A percentile compares a stretch with the other conserved stretches of the same genome.
These are phyloP conservation scores for Clathrus columnatus DNA, from an alignment of 768 basidiomycete genomes.

Conservation along the genomic window DNA sequence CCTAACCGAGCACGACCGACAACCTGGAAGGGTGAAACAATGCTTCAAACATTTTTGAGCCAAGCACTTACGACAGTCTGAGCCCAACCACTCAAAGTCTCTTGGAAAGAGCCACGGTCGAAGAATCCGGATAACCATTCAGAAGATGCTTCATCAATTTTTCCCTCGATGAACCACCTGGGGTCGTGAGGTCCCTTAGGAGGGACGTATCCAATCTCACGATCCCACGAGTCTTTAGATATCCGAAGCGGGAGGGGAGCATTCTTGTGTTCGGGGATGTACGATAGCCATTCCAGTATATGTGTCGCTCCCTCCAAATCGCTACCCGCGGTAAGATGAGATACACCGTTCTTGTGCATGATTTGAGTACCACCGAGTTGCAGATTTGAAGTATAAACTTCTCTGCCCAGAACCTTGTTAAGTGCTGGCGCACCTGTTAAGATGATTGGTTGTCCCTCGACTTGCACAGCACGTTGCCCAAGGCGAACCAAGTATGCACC, in stretches of 20 bases:
- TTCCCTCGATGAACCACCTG: slow-evolving; percentile 96
- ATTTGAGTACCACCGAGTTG: slow-evolving; percentile 99
- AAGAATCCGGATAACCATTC: slow-evolving; percentile 89
- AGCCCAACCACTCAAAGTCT: slow-evolving; percentile 97
- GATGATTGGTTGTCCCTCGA: slow-evolving; percentile 99
- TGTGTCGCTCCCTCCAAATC: slow-evolving; percentile 93
- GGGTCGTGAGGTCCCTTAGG: slow-evolving; percentile 96
- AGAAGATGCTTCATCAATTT: slow-evolving; percentile 69
- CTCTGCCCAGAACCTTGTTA: slow-evolving; percentile 97
- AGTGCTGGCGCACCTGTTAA: slow-evolving; percentile 93
- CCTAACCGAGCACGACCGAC: slow-evolving; percentile 93
- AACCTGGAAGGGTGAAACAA: slow-evolving; percentile 25
- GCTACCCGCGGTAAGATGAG: slow-evolving; percentile 89
- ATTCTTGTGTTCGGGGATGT: slow-evolving; percentile 78
- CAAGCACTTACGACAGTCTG: slow-evolving; percentile 67
- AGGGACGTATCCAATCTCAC: slow-evolving; percentile 80
- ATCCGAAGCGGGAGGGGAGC: slow-evolving; percentile 68
- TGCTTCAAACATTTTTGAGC: neutral
- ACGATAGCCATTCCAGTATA: slow-evolving; percentile 92
- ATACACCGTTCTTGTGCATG: slow-evolving; percentile 99
- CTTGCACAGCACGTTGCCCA: slow-evolving; percentile 95
- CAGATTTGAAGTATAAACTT: slow-evolving; percentile 97
- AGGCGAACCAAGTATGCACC: slow-evolving; percentile 98
- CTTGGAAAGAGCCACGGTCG: slow-evolving; percentile 96
- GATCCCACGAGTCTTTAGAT: slow-evolving; percentile 78